phyloP scores from a whole-genome alignment of 768 basidiomycete species.

The Suillus luteus region DNA sequence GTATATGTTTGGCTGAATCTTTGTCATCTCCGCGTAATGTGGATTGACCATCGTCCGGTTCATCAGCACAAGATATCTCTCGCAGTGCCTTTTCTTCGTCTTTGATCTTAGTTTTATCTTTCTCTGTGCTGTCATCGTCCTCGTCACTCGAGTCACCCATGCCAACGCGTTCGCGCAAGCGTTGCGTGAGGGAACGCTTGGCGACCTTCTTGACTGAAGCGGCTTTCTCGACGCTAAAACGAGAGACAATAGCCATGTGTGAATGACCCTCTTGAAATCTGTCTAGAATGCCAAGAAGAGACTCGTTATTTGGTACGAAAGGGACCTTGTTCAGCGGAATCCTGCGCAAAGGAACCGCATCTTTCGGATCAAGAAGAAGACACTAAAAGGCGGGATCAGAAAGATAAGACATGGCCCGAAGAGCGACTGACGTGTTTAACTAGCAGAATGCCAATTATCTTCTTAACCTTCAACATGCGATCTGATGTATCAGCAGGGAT shows the following conservation, averaged over 20 bases:
- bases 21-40: conserved; percentile 30
- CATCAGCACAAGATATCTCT: conserved; percentile 35
- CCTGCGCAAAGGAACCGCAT: conserved; percentile 79
- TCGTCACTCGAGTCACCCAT: conserved; percentile 64
- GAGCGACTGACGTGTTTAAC: conserved; percentile 64
- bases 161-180: conserved; percentile 72
- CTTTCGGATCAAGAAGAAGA: conserved; percentile 85
- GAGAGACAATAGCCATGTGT: conserved; percentile 89
- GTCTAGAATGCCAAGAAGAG: conserved; percentile 82
- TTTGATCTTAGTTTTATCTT: conserved; percentile 23
- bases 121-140: conserved; percentile 27
- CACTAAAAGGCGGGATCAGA: conserved; percentile 38
- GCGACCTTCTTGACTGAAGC: conserved; percentile 83
- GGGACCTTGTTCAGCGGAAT: conserved; percentile 87
- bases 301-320: conserved; percentile 84
- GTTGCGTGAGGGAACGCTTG: conserved; percentile 77
- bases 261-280: conserved; percentile 88
- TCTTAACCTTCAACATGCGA: conserved; percentile 62
- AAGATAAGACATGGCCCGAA: background rate
- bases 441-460: conserved; percentile 82
- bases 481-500: conserved; percentile 43
- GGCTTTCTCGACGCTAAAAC: conserved; percentile 72
- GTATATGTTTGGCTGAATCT: conserved; percentile 19
- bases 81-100: conserved; percentile 27
- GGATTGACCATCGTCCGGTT: conserved; percentile 32